These are phyloP conservation scores for Myxozyma vanderwaltii DNA, from an alignment of 805 yeast genomes.

Conservation along the genomic window DNA sequence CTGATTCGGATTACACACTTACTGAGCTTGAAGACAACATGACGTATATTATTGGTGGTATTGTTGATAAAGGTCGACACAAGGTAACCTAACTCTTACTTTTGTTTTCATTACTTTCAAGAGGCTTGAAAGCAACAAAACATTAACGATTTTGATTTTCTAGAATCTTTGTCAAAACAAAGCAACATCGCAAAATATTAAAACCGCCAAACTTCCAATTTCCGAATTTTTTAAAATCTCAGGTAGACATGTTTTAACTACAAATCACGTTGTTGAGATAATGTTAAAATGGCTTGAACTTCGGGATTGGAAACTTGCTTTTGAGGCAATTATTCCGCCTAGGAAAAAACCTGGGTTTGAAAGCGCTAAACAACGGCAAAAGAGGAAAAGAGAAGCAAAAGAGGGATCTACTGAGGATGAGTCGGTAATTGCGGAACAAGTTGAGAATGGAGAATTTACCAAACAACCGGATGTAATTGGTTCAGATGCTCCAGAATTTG, in stretches of 20 bases:
- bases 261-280: constrained; percentile 92
- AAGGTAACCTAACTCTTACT: constrained; percentile 20
- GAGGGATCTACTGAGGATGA: constrained; percentile 2
- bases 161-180: constrained; percentile 77
- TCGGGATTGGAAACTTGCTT: constrained; percentile 81
- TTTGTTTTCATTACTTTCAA: background rate
- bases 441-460: too few relatives aligned
- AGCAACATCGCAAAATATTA: constrained; percentile 70
- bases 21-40: constrained; percentile 63
- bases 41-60: constrained; percentile 91
- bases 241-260: constrained; percentile 87
- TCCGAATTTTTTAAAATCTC: constrained; percentile 78
- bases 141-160: too few relatives aligned
- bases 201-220: constrained; percentile 81
- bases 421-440: too few relatives aligned
- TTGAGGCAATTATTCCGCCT: constrained; percentile 82
- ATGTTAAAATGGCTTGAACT: constrained; percentile 77
- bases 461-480: too few relatives aligned
- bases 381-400: constrained; percentile 22
- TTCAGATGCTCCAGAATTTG: too few relatives aligned
- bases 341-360: constrained; percentile 53
- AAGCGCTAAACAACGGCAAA: constrained; percentile 29
- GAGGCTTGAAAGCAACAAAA: background rate
- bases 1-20: constrained; percentile 78
- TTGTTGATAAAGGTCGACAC: constrained; percentile 86